Base-by-base conservation (phyloP, 164 flowering plant genomes). In the Nelumbo lutea region DNA sequence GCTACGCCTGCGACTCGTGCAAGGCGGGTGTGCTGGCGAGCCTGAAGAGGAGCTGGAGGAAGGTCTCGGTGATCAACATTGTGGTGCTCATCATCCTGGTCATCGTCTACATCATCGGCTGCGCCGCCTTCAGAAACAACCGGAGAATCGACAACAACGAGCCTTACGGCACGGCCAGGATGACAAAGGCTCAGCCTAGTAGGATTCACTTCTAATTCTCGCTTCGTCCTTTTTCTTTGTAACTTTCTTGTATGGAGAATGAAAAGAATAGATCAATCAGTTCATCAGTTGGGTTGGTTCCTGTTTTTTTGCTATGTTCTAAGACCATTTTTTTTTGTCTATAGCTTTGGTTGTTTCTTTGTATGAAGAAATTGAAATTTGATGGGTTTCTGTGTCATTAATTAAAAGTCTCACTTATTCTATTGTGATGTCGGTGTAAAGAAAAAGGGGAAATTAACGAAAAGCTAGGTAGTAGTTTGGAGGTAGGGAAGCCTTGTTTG, bases 31-130 rank as follows among this genome's bases (percentile, higher is more conserved):
- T 91, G 2, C 73, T 94, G 8, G 96, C 87, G 9, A 90, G 88
- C 75, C 79, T 94, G 39, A 89, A 77, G 88, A 87, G 83, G 83
- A 89, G 90, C 76, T 94, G 98, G 98, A 90, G 98, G 81, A 91
- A 87, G 78, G 98, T 89, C 9, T 86, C 97, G 0, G 83, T 91
- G 39, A 82, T 94, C 81, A 90, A 94, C 82, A 85, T 94, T 11
- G 83, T 90, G 14, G 77, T 87, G 0, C 65, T 91, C 41, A 83
- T 91, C 78, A 75, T 94, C 62, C 84, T 94, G 3, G 95, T 89
- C 3, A 84, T 94, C 58, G 68, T 84, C 59, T 94, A 90, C 58
- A 84, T 88, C 6, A 72, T 91, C 42, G 95, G 81, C 0, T 83
- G 76, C 55, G 97, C 93, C 0, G 98, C 97, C 0, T 90, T 82